Base-by-base conservation (phyloP, 768 basidiomycete species). In the Boletus eberwhitei region DNA sequence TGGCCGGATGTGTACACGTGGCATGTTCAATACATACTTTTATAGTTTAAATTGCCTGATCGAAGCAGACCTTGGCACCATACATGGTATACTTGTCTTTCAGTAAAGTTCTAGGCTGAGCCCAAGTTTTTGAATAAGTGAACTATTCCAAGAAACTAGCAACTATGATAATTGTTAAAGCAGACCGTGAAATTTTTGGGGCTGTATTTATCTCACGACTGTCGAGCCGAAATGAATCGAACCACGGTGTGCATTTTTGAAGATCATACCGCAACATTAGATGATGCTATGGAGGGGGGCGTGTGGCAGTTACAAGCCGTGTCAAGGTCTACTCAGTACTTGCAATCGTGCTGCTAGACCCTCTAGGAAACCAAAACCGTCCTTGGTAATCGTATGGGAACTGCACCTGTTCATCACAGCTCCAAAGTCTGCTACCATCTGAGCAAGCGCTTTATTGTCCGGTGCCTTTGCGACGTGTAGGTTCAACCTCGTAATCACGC, bases 381-480 rank as follows among this genome's bases (percentile, higher is more conserved):
- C 86, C 78, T 90, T 91, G 34, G 87, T 90, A 50, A 91, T 75
- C 47, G 84, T 88, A 58, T 86, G 77, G 39, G 86, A 84, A 36
- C 75, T 83, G 62, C 83, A 85, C 65, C 78, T 78, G 67, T 87
- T 83, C 32, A 86, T 88, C 50, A 87, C 80, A 46, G 77, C 74
- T 22, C 83, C 83, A 68, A 91, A 91, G 47, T 88, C 87, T 8
- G 79, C 76, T 8, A 90, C 80, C 78, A 90, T 79, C 59, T 62
- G 65, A 31, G 84, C 88, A 38, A 91, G 77, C 42, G 75, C 75
- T 66, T 74, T 76, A 61, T 85, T 88, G 53, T 72, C 77, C 45
- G 64, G 66, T 44, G 84, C 84, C 29, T 43, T 64, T 14, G 55
- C 71, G 42, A 88, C 85, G 39, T 85, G 84, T 44, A 69, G 66